Percentiles rank a stretch among this genome's conserved stretches.
Conservation (phyloP, 495 filamentous ascomycete genomes). For the Acidomyces sp. region DNA sequence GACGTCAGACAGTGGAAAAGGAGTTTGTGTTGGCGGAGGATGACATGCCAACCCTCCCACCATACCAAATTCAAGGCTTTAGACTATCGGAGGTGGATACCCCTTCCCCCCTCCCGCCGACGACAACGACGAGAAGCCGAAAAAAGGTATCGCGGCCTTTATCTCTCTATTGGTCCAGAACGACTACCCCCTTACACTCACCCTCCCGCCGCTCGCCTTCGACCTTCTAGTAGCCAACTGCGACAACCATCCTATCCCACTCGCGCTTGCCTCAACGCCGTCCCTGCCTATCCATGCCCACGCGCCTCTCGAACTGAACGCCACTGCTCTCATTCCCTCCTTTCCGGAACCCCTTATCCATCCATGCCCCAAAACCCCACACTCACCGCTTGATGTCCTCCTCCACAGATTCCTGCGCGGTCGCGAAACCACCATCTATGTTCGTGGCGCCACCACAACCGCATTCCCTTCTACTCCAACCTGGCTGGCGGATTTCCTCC, state of each 20-base stretch:
- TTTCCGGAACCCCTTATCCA: constrained; percentile 57
- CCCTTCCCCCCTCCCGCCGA: too few relatives aligned
- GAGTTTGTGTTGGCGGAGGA: constrained; percentile 68
- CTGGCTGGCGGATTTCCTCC: constrained; percentile 71
- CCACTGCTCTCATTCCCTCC: constrained; percentile 51
- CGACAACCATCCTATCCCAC: constrained; percentile 48
- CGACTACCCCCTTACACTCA: constrained; percentile 58
- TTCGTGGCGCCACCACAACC: constrained; percentile 61
- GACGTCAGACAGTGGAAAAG: constrained; percentile 56
- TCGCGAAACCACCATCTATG: constrained; percentile 59
- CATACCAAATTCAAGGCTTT: constrained; percentile 62
- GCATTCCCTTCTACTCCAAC: constrained; percentile 49
- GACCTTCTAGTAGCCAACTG: constrained; percentile 74
- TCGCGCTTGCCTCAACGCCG: constrained; percentile 63
- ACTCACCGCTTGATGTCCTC: constrained; percentile 76
- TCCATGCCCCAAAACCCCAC: constrained; percentile 56
- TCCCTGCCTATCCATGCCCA: constrained; percentile 51
- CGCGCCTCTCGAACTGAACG: constrained; percentile 49
- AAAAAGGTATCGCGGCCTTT: constrained; percentile 61
- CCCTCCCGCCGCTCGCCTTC: constrained; percentile 68
- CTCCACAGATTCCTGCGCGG: constrained; percentile 72
- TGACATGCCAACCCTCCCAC: constrained; percentile 62
- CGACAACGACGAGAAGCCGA: too few relatives aligned
- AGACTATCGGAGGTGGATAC: constrained; percentile 63
- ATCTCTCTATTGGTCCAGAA: constrained; percentile 55